Conservation (phyloP, 495 filamentous ascomycete species). For the Penicillium bovifimosum region DNA sequence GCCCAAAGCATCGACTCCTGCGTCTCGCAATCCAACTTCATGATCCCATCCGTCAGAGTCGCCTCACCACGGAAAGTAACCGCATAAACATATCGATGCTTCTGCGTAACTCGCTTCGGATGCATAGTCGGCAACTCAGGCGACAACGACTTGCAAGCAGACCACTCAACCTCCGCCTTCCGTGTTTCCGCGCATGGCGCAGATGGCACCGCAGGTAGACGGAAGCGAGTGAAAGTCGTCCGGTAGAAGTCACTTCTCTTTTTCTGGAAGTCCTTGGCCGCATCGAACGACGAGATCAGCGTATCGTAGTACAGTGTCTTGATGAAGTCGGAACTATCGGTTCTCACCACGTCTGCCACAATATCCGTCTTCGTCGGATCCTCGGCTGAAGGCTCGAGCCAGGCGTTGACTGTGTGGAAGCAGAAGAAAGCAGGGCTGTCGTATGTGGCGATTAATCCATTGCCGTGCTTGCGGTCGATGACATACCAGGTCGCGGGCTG, state of each 20-base stretch:
- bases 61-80: constrained; percentile 51
- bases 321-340: constrained; percentile 50
- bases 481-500: constrained; percentile 61
- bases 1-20: constrained; percentile 49
- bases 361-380: constrained; percentile 43
- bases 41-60: constrained; percentile 59
- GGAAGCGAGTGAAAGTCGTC: constrained; percentile 43
- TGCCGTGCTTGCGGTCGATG: constrained; percentile 49
- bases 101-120: constrained; percentile 45
- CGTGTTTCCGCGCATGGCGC: constrained; percentile 5
- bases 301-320: constrained; percentile 53
- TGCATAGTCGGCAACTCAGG: constrained; percentile 68
- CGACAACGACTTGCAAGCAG: constrained; percentile 24
- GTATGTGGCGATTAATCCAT: constrained; percentile 55
- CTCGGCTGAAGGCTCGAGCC: constrained; percentile 47
- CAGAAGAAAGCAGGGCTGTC: constrained; percentile 60
- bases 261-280: constrained; percentile 22
- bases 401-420: constrained; percentile 74
- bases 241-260: constrained; percentile 28
- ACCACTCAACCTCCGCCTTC: constrained; percentile 32
- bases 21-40: constrained; percentile 61
- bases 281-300: constrained; percentile 39
- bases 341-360: constrained; percentile 52
- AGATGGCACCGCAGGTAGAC: constrained; percentile 34
- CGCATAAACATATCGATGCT: constrained; percentile 62